Evolutionary conservation across 148 eudicot genomes (phyloP), one percentile per base, ranked within the genome.

Genomic region (Rhododendron molle): DNA sequence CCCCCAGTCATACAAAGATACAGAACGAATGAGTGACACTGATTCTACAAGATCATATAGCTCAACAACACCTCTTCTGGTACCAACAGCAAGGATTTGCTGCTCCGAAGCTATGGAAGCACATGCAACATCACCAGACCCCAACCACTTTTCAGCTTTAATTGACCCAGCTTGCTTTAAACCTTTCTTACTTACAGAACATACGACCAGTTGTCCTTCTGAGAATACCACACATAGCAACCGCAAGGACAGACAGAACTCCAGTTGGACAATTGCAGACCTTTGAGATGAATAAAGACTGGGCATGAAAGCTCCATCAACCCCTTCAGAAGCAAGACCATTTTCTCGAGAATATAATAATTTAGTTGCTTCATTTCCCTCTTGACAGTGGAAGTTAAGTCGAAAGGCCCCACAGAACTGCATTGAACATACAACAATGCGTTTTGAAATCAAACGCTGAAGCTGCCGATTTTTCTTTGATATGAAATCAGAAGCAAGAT

Each of bases 61-160:
- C 85, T 95, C 98, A 86, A 95, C 94, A 86, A 89, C 80, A 50
- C 99, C 99, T 90, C 88, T 92, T 86, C 87, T 92, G 87, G 98
- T 95, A 78, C 99, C 99, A 88, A 93, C 99, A 83, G 99, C 99
- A 86, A 97, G 93, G 86, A 97, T 92, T 88, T 94, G 38, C 38
- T 71, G 76, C 76, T 71, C 76, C 9, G 76, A 89, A 86, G 98
- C 94, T 73, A 95, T 83, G 77, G 99, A 94, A 87, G 91, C 90
- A 89, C 98, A 97, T 50, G 92, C 91, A 86, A 94, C 98, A 88
- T 97, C 98, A 83, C 93, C 90, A 58, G 95, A 89, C 77, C 93
- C 95, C 88, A 96, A 85, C 80, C 14, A 23, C 91, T 87, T 94
- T 88, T 94, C 99, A 85, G 93, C 90, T 91, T 88, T 93, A 83